Percentiles rank a stretch among this genome's conserved stretches.
Evolutionary conservation across 2,329 filamentous ascomycete genomes (phyloP).

Genomic region (Fonsecaea erecta): DNA sequence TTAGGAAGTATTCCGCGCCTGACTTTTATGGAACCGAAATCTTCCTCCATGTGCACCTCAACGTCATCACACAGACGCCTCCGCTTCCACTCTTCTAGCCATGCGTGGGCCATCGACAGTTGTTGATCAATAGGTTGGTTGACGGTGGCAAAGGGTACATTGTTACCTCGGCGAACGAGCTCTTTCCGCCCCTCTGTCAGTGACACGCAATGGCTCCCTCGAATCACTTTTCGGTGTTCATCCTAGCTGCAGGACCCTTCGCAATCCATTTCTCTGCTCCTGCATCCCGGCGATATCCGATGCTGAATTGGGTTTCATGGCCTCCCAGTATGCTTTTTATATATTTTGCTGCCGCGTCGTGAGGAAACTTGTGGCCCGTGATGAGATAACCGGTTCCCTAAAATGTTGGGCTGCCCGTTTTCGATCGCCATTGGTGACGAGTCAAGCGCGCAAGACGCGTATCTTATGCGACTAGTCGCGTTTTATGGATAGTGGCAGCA

Average conservation of each 20-base stretch:
- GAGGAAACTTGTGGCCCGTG: slow-evolving; percentile 46
- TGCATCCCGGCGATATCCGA: slow-evolving; percentile 59
- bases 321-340: slow-evolving; percentile 22
- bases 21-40: slow-evolving; percentile 22
- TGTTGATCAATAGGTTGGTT: background rate
- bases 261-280: slow-evolving; percentile 63
- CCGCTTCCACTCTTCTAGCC: slow-evolving; percentile 33
- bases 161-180: background rate
- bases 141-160: background rate
- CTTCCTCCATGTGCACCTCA: slow-evolving; percentile 15
- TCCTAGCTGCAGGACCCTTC: slow-evolving; percentile 47
- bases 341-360: slow-evolving; percentile 28
- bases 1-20: slow-evolving; percentile 5
- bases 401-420: slow-evolving; percentile 46
- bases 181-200: background rate
- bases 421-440: slow-evolving; percentile 45
- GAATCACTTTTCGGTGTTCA: background rate
- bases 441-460: slow-evolving; percentile 5
- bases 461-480: slow-evolving; percentile 7
- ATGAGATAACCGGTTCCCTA: slow-evolving; percentile 44
- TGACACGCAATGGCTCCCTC: background rate
- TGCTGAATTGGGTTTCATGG: slow-evolving; percentile 27
- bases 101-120: background rate
- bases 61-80: slow-evolving; percentile 5
- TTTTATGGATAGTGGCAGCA: background rate